A percentile compares a stretch with the other conserved stretches of the same genome.
phyloP scores from a whole-genome alignment of 2,329 filamentous ascomycete species.

The Phyllosticta ampelicida region DNA sequence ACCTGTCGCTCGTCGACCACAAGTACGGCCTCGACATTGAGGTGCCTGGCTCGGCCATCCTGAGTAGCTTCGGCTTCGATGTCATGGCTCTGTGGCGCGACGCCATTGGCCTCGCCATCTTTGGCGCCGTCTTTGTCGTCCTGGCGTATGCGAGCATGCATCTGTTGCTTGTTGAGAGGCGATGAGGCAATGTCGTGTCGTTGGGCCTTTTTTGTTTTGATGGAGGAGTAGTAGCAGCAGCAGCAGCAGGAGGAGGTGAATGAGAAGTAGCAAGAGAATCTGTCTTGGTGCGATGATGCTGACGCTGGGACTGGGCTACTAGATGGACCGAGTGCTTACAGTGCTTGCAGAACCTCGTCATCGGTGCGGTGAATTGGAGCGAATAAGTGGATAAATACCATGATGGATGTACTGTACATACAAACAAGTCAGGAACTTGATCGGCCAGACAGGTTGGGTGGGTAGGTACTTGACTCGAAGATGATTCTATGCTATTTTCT shows the following conservation, averaged over 20 bases:
- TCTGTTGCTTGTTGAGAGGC: conserved; percentile 79
- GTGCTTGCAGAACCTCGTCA: too few species aligned
- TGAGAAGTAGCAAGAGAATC: too few species aligned
- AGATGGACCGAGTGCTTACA: too few species aligned
- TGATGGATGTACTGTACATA: too few species aligned
- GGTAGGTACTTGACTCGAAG: too few species aligned
- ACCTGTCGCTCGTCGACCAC: conserved; percentile 79
- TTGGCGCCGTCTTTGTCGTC: conserved; percentile 72
- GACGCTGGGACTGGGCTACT: not conserved
- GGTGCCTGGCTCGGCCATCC: conserved; percentile 84
- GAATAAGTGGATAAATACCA: too few species aligned
- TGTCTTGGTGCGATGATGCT: not conserved
- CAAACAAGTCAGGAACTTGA: too few species aligned
- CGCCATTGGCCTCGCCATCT: conserved; percentile 67
- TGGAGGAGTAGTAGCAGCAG: too few species aligned
- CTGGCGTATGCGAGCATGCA: conserved; percentile 92
- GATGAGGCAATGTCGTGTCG: conserved; percentile 34
- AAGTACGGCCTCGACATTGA: conserved; percentile 96
- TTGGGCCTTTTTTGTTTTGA: not conserved
- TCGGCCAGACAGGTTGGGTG: too few species aligned
- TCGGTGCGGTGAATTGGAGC: too few species aligned
- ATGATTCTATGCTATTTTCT: too few species aligned
- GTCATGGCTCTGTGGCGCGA: conserved; percentile 79
- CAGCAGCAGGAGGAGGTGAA: too few species aligned
- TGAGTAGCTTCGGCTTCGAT: conserved; percentile 91